Conservation (phyloP, 768 basidiomycete species). For the Hypsizygus marmoreus region DNA sequence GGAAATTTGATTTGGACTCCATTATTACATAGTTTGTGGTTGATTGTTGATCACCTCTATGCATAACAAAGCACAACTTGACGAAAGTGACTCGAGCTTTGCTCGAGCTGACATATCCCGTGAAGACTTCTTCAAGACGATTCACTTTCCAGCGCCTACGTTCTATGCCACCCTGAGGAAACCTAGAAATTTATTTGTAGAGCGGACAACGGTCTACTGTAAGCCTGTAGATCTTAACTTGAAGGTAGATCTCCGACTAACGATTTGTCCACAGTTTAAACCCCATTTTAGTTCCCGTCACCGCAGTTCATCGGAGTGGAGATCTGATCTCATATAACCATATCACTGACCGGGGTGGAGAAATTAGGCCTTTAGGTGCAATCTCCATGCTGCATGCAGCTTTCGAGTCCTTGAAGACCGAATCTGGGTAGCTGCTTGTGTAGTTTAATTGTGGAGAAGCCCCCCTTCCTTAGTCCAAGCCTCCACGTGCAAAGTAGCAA, state of each 20-base stretch:
- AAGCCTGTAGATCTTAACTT: not conserved
- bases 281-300: slow-evolving; percentile 10
- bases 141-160: too few relatives aligned
- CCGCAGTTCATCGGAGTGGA: slow-evolving; percentile 1
- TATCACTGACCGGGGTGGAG: not conserved
- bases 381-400: slow-evolving; percentile 2
- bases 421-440: slow-evolving; percentile 14
- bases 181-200: too few relatives aligned
- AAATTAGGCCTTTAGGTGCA: slow-evolving; percentile 10
- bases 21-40: slow-evolving; percentile 16
- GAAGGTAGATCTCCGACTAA: not conserved
- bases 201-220: too few relatives aligned
- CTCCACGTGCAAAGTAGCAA: too few relatives aligned
- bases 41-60: slow-evolving; percentile 16
- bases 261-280: not conserved
- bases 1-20: slow-evolving; percentile 9
- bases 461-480: too few relatives aligned
- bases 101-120: not conserved
- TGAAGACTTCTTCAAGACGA: too few relatives aligned
- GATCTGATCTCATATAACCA: slow-evolving; percentile 5
- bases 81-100: not conserved
- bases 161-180: too few relatives aligned
- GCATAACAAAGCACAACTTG: slow-evolving; percentile 14
- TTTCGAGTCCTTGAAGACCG: slow-evolving; percentile 3
- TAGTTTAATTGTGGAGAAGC: too few relatives aligned